Percentiles rank a stretch among this genome's conserved stretches.
These are phyloP conservation scores for Candida neerlandica DNA, from an alignment of 1,139 yeast genomes.

Conservation along the genomic window DNA sequence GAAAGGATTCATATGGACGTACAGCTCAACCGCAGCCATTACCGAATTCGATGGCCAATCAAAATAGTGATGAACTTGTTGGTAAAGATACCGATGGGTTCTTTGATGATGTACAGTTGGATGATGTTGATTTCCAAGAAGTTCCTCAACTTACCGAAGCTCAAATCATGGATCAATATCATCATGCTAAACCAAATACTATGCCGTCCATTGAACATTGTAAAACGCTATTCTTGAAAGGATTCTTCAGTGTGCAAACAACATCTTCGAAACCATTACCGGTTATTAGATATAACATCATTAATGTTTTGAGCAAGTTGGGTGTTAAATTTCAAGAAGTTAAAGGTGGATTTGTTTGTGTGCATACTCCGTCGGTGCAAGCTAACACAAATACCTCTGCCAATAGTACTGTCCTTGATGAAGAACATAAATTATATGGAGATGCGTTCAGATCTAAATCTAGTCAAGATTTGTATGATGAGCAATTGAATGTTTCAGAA, in stretches of 20 bases:
- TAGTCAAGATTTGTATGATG: constrained; percentile 28
- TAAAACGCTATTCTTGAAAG: constrained; percentile 87
- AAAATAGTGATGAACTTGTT: constrained; percentile 46
- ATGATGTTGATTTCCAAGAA: constrained; percentile 37
- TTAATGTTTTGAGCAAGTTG: constrained; percentile 72
- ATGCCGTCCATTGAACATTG: constrained; percentile 97
- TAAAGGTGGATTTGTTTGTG: constrained; percentile 90
- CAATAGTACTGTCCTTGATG: constrained; percentile 20
- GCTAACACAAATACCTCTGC: constrained; percentile 14
- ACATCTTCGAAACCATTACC: constrained; percentile 93
- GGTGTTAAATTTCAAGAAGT: constrained; percentile 88
- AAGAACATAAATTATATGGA: constrained; percentile 44
- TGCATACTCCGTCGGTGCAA: constrained; percentile 59
- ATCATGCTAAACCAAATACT: constrained; percentile 69
- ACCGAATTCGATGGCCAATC: constrained; percentile 48
- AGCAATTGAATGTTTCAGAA: constrained; percentile 15
- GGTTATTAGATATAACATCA: constrained; percentile 82
- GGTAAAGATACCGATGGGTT: constrained; percentile 44
- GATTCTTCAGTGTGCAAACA: constrained; percentile 93
- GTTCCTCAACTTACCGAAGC: constrained; percentile 57
- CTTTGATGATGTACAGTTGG: constrained; percentile 68
- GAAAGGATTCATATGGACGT: constrained; percentile 56
- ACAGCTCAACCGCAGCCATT: constrained; percentile 47
- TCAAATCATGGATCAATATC: constrained; percentile 66
- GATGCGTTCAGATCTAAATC: constrained; percentile 46